A percentile compares a stretch with the other conserved stretches of the same genome.
phyloP scores from a whole-genome alignment of 2,329 filamentous ascomycete species.

The Pseudogymnoascus sp. region DNA sequence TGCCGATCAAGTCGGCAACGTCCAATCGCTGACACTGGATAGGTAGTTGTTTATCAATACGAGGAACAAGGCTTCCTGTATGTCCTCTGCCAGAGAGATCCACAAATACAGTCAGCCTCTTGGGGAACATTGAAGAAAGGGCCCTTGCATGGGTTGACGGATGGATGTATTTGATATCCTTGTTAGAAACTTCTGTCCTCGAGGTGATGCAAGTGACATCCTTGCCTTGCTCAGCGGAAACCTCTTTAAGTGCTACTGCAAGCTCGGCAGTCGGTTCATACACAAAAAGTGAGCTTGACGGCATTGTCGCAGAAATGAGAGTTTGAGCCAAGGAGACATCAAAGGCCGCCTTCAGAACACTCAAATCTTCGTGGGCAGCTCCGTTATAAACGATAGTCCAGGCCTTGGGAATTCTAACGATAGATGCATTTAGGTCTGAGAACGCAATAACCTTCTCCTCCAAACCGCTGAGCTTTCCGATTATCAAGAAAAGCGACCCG shows the following conservation, averaged over 20 bases:
- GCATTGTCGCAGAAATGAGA: constrained; percentile 6
- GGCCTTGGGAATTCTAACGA: constrained; percentile 7
- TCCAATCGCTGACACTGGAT: not conserved
- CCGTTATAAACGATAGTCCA: constrained; percentile 1
- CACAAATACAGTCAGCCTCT: constrained; percentile 6
- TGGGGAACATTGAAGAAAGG: constrained; percentile 8
- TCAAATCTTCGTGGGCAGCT: not conserved
- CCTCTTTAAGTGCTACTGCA: not conserved
- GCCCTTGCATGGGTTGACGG: constrained; percentile 2
- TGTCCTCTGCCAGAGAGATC: constrained; percentile 3
- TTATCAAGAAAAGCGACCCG: constrained; percentile 8
- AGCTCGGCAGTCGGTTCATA: constrained; percentile 7
- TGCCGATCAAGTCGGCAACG: constrained; percentile 1
- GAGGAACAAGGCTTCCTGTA: not conserved
- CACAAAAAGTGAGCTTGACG: not conserved
- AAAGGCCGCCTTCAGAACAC: not conserved
- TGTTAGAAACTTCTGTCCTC: not conserved
- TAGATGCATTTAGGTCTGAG: constrained; percentile 3
- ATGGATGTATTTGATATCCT: constrained; percentile 8
- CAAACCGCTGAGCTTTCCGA: not conserved
- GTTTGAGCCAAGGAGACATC: constrained; percentile 3
- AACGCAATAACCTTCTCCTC: constrained; percentile 10
- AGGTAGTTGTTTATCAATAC: constrained; percentile 11
- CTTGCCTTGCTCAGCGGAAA: constrained; percentile 3
- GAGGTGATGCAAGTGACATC: constrained; percentile 7